A percentile compares a stretch with the other conserved stretches of the same genome.
These are phyloP conservation scores for Diversispora eburnea DNA, from an alignment of 192 early-diverging fungal species.

Conservation along the genomic window DNA sequence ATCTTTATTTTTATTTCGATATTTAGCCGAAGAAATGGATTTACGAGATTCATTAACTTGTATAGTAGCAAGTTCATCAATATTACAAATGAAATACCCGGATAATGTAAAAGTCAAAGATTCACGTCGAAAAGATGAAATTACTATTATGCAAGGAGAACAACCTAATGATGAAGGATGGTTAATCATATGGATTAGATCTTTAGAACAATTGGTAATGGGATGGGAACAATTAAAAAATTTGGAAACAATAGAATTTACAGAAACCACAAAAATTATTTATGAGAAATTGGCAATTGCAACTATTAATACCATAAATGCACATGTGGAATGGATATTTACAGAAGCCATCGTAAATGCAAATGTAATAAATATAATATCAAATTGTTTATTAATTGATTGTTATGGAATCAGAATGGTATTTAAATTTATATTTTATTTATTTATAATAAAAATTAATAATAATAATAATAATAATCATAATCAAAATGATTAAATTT, in stretches of 20 bases:
- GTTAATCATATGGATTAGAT: slow-evolving; percentile 32
- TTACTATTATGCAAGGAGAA: slow-evolving; percentile 51
- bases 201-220: neutral
- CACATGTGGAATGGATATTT: slow-evolving; percentile 1
- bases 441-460: no score
- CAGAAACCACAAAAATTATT: neutral
- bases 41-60: slow-evolving; percentile 52
- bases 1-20: slow-evolving; percentile 48
- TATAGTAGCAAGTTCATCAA: slow-evolving; percentile 45
- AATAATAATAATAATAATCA: no score
- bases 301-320: neutral
- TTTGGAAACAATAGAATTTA: no score
- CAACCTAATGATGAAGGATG: slow-evolving; percentile 54
- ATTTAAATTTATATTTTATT: no score
- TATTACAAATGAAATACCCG: slow-evolving; percentile 44
- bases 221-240: neutral
- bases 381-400: neutral
- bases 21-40: slow-evolving; percentile 60
- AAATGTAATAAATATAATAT: neutral
- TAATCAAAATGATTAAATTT: no score
- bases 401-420: slow-evolving; percentile 18
- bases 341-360: neutral
- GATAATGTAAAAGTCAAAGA: slow-evolving; percentile 39
- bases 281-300: slow-evolving; percentile 1
- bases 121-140: slow-evolving; percentile 22